phyloP scores from a whole-genome alignment of 2,329 filamentous ascomycete species.

The Atkinsonella texensis region DNA sequence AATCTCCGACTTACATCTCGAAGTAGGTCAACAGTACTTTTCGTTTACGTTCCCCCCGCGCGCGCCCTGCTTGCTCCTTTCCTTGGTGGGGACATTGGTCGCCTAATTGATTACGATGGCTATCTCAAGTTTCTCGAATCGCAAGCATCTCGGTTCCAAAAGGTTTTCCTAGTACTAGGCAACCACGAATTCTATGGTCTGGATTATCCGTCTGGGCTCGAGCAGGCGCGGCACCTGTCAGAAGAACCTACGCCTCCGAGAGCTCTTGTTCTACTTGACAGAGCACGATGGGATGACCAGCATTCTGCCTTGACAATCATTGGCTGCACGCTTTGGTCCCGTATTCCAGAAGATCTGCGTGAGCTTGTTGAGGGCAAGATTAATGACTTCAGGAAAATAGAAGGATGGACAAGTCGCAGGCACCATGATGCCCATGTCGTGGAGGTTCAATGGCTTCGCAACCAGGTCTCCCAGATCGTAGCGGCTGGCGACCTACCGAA shows the following conservation, averaged over 20 bases:
- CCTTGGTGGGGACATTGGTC: constrained; percentile 39
- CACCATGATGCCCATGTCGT: constrained; percentile 35
- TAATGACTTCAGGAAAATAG: constrained; percentile 41
- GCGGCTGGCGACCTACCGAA: constrained; percentile 6
- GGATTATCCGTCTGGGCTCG: constrained; percentile 6
- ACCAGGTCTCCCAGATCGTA: constrained; percentile 6
- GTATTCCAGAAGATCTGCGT: constrained; percentile 26
- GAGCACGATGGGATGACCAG: constrained; percentile 11
- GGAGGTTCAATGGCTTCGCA: constrained; percentile 33
- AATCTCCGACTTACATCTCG: constrained; percentile 39
- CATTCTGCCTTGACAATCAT: constrained; percentile 33
- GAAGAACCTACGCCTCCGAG: background rate
- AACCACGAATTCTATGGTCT: constrained; percentile 42
- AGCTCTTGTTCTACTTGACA: background rate
- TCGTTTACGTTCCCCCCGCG: constrained; percentile 26
- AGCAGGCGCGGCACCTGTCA: background rate
- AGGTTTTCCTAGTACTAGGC: constrained; percentile 35
- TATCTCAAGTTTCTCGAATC: constrained; percentile 30
- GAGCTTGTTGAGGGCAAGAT: constrained; percentile 30
- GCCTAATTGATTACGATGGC: constrained; percentile 30
- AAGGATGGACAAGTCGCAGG: constrained; percentile 33
- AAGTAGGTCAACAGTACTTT: constrained; percentile 29
- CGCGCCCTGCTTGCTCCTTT: constrained; percentile 30
- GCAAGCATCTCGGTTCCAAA: constrained; percentile 28
- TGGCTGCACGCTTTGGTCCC: constrained; percentile 46